Evolutionary conservation across 1,139 yeast species (phyloP), one percentile per base, ranked within the genome.

Genomic region (Sugiyamaella novakii): DNA sequence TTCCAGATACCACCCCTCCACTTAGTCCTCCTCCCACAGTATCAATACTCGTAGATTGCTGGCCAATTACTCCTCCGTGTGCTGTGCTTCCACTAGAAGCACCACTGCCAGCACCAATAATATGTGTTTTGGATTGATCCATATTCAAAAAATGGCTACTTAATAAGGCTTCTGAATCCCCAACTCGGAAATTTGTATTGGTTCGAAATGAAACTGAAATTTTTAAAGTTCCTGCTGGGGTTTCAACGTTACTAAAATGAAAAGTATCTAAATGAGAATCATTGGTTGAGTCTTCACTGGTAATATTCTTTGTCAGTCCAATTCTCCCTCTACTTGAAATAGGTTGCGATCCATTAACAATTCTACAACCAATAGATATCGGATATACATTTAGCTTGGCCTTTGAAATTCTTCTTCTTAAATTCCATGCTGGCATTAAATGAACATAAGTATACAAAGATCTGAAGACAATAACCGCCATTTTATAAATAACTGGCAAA

Each of bases 311-410:
- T 51, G 91, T 83, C 49, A 91, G 74, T 0, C 97, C 97, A 21
- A 88, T 79, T 54, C 97, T 71, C 1, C 96, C 96, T 60, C 83
- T 84, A 2, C 95, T 84, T 21, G 83, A 74, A 34, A 89, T 87
- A 0, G 94, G 84, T 54, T 80, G 80, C 17, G 82, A 77, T 0
- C 96, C 97, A 63, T 88, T 91, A 17, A 86, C 64, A 0, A 89
- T 71, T 43, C 88, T 76, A 49, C 84, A 80, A 1, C 82, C 80
- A 1, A 87, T 68, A 65, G 22, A 79, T 59, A 3, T 73, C 71
- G 5, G 67, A 59, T 38, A 15, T 17, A 71, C 67, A 17, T 67
- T 65, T 25, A 76, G 67, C 51, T 70, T 71, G 29, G 69, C 69
- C 57, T 64, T 70, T 50, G 60, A 68, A 41, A 68, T 73, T 51